Conservation (phyloP, 495 filamentous ascomycete species). For the Podospora fimiseda region DNA sequence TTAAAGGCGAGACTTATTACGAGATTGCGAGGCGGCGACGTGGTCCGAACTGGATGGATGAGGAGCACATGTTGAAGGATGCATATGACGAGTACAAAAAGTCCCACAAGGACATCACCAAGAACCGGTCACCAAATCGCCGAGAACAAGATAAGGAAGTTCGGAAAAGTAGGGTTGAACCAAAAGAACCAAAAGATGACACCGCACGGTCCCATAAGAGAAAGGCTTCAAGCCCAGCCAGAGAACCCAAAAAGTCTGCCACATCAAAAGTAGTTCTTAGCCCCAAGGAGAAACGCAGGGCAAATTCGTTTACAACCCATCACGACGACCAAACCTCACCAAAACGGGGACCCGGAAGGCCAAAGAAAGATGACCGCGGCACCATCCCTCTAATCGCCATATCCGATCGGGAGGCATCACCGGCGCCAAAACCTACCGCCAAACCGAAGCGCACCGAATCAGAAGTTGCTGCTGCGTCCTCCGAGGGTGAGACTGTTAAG, state of each 20-base stretch:
- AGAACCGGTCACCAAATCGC: slow-evolving; percentile 48
- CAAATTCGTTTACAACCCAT: slow-evolving; percentile 31
- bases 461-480: slow-evolving; percentile 41
- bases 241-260: slow-evolving; percentile 34
- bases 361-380: slow-evolving; percentile 42
- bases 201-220: slow-evolving; percentile 34
- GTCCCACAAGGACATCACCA: slow-evolving; percentile 33
- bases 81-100: slow-evolving; percentile 64
- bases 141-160: slow-evolving; percentile 54
- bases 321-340: slow-evolving; percentile 37
- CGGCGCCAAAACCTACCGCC: slow-evolving; percentile 32
- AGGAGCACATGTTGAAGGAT: slow-evolving; percentile 71
- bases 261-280: slow-evolving; percentile 32
- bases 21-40: slow-evolving; percentile 76
- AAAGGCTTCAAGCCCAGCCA: slow-evolving; percentile 42
- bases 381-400: slow-evolving; percentile 35
- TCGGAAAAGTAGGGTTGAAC: slow-evolving; percentile 42
- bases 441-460: slow-evolving; percentile 44
- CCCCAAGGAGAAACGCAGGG: slow-evolving; percentile 37
- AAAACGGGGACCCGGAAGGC: slow-evolving; percentile 43
- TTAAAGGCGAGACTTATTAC: slow-evolving; percentile 67
- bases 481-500: slow-evolving; percentile 48
- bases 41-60: slow-evolving; percentile 84
- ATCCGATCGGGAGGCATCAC: slow-evolving; percentile 50
- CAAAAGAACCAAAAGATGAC: slow-evolving; percentile 31